These are phyloP conservation scores for Themeda triandra DNA, from an alignment of 176 grass and related monocot genomes.

Conservation along the genomic window DNA sequence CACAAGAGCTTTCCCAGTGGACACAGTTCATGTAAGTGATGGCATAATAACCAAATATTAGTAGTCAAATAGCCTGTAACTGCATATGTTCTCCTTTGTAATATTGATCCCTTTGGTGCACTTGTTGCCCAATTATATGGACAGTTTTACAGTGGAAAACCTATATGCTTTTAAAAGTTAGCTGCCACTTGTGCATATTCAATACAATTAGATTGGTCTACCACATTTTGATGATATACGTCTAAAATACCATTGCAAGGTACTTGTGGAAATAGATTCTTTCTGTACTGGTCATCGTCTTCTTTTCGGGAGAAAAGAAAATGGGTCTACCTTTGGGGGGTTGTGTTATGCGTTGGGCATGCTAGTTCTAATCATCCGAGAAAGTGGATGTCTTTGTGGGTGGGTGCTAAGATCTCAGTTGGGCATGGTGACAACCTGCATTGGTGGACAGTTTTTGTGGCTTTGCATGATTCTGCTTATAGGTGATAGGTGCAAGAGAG, in stretches of 20 bases:
- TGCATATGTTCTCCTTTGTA: background rate
- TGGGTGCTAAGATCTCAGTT: background rate
- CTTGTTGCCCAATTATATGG: background rate
- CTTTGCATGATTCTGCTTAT: background rate
- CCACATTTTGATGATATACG: background rate
- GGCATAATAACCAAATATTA: background rate
- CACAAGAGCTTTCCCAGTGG: constrained; percentile 98
- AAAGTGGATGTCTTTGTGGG: background rate
- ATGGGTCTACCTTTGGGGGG: background rate
- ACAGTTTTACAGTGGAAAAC: background rate
- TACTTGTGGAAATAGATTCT: background rate
- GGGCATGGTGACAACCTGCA: background rate
- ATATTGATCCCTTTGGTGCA: background rate
- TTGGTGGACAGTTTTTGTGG: background rate
- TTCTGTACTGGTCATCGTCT: background rate
- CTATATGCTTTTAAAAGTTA: background rate
- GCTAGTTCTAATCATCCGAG: background rate
- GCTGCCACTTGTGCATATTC: background rate
- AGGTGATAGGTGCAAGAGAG: background rate
- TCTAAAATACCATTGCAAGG: background rate
- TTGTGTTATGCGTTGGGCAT: background rate
- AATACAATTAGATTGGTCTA: background rate
- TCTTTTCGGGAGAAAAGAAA: background rate
- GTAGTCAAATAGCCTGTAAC: background rate
- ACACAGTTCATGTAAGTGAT: constrained; percentile 74